These are phyloP conservation scores for Blastocystis sp. DNA, from an alignment of 352 stramenopile species.

Conservation along the genomic window DNA sequence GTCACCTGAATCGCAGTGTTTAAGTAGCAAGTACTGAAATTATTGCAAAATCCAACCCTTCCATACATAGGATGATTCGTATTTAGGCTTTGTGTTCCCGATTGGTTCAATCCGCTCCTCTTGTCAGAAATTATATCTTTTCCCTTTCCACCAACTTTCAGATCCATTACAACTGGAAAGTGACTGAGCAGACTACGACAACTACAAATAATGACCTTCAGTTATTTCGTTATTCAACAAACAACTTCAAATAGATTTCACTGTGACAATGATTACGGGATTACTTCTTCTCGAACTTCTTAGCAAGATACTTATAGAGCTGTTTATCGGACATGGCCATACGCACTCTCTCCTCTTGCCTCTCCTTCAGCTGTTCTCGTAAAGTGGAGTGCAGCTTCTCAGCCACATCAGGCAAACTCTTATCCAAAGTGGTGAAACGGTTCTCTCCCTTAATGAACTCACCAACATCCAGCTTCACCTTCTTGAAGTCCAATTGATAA, in stretches of 20 bases:
- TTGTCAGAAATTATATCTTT: no score
- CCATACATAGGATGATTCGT: neutral
- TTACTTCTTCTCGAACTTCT: slow-evolving; percentile 66
- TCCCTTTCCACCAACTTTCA: no score
- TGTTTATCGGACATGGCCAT: slow-evolving; percentile 66
- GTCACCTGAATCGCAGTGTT: slow-evolving; percentile 17
- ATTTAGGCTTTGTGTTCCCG: no score
- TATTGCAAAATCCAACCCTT: neutral
- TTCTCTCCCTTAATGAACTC: slow-evolving; percentile 58
- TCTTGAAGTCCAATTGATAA: slow-evolving; percentile 62
- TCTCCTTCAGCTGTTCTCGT: slow-evolving; percentile 3
- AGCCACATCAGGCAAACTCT: slow-evolving; percentile 42
- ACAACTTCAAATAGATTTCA: neutral
- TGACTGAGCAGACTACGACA: neutral
- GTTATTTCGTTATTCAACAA: neutral
- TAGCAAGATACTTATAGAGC: slow-evolving; percentile 47
- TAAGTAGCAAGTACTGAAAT: slow-evolving; percentile 8
- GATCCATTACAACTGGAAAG: no score
- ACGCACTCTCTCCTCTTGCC: slow-evolving; percentile 60
- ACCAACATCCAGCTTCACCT: slow-evolving; percentile 42
- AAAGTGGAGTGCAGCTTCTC: neutral
- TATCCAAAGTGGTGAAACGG: slow-evolving; percentile 45
- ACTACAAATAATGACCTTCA: neutral
- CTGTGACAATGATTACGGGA: neutral
- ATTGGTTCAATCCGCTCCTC: no score